Evolutionary conservation across 257 asterid genomes (phyloP).

Genomic region (Echium plantagineum): DNA sequence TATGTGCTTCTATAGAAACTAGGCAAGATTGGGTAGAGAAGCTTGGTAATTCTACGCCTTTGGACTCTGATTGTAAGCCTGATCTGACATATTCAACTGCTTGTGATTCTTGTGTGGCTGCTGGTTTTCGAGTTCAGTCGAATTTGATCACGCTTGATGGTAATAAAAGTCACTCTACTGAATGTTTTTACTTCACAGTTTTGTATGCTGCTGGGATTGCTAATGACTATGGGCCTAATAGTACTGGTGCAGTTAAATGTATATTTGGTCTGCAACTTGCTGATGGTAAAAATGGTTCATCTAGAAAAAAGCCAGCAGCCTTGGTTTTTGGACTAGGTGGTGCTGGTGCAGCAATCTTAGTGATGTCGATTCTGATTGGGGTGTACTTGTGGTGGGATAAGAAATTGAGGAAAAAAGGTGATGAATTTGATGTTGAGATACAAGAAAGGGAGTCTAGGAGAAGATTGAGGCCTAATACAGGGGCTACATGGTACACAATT

Average conservation of each 20-base stretch:
- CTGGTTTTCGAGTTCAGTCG: conserved; percentile 53
- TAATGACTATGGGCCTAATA: conserved; percentile 61
- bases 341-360: conserved; percentile 36
- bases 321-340: conserved; percentile 49
- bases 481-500: conserved; percentile 58
- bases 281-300: conserved; percentile 11
- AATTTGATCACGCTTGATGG: conserved; percentile 58
- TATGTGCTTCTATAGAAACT: conserved; percentile 57
- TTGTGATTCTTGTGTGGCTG: conserved; percentile 64
- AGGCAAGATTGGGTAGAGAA: conserved; percentile 51
- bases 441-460: conserved; percentile 35
- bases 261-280: conserved; percentile 44
- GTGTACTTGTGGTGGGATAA: conserved; percentile 52
- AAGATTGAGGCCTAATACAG: conserved; percentile 54
- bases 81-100: conserved; percentile 52
- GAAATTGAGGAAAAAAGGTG: conserved; percentile 23
- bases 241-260: conserved; percentile 52
- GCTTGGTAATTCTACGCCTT: conserved; percentile 36
- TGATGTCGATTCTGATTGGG: conserved; percentile 34
- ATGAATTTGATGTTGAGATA: conserved; percentile 16
- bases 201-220: conserved; percentile 84
- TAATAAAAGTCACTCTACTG: conserved; percentile 49
- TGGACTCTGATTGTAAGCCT: conserved; percentile 54
- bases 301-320: conserved; percentile 18
- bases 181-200: conserved; percentile 58